phyloP scores from a whole-genome alignment of 805 yeast species.

The Wickerhamomyces bovis region DNA sequence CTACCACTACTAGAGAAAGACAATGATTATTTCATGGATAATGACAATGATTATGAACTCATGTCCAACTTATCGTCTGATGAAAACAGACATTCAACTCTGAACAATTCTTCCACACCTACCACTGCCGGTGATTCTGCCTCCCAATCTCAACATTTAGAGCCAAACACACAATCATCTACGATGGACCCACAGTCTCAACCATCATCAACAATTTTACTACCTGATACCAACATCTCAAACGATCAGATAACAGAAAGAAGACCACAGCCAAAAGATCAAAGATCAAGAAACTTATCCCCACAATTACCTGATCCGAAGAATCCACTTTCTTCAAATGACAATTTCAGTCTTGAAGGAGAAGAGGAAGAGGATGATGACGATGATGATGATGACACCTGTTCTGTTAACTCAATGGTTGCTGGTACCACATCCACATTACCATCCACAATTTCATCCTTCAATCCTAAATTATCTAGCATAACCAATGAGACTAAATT shows the following conservation, averaged over 20 bases:
- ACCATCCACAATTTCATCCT: neutral
- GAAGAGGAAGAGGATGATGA: neutral
- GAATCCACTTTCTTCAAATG: neutral
- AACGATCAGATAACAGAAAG: slow-evolving; percentile 1
- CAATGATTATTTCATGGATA: slow-evolving; percentile 36
- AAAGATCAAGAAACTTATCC: neutral
- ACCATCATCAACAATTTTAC: neutral
- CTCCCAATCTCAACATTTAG: slow-evolving; percentile 1
- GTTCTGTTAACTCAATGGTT: neutral
- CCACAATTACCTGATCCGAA: neutral
- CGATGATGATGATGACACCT: neutral
- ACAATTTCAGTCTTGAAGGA: neutral
- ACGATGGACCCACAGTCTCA: neutral
- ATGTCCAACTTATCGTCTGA: slow-evolving; percentile 24
- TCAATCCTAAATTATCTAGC: neutral
- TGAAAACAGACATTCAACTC: slow-evolving; percentile 7
- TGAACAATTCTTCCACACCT: neutral
- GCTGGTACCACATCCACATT: neutral
- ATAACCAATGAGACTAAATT: neutral
- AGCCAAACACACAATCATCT: slow-evolving; percentile 8
- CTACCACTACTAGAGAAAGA: slow-evolving; percentile 31
- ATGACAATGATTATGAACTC: slow-evolving; percentile 14
- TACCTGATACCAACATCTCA: neutral
- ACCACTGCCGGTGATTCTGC: neutral
- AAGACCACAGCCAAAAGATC: neutral